Percentiles rank a stretch among this genome's conserved stretches.
phyloP scores from a whole-genome alignment of 257 asterid genomes.

The Echium plantagineum region DNA sequence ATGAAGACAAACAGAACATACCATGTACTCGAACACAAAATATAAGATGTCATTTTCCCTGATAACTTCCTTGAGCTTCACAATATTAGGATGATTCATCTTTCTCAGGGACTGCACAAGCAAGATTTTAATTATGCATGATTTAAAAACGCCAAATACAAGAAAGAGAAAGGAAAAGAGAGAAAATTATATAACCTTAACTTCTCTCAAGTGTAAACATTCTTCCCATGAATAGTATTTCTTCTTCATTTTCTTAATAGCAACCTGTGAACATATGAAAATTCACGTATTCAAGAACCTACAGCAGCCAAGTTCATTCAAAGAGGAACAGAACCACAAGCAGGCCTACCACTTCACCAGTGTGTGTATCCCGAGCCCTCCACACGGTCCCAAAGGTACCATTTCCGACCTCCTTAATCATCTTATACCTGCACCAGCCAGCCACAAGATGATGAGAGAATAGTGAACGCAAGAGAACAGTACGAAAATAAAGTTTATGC shows the following conservation, averaged over 20 bases:
- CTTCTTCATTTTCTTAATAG: conserved; percentile 89
- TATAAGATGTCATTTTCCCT: conserved; percentile 74
- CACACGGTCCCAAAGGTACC: conserved; percentile 97
- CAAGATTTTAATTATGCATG: neutral
- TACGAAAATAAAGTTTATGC: conserved; percentile 2
- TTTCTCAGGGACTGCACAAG: conserved; percentile 73
- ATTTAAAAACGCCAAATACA: neutral
- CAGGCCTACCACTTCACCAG: conserved; percentile 85
- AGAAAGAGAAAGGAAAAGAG: neutral
- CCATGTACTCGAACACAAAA: conserved; percentile 87
- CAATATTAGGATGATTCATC: conserved; percentile 84
- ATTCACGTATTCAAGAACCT: neutral
- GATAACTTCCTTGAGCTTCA: conserved; percentile 94
- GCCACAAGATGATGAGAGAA: conserved; percentile 3
- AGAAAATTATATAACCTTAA: conserved; percentile 35
- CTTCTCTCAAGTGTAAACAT: conserved; percentile 94
- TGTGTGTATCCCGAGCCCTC: conserved; percentile 80
- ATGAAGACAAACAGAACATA: conserved; percentile 16
- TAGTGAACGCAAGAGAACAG: neutral
- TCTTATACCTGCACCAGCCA: conserved; percentile 50
- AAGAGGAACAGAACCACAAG: neutral
- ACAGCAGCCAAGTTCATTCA: neutral
- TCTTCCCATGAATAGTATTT: conserved; percentile 94
- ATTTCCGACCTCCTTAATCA: conserved; percentile 88
- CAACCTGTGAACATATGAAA: conserved; percentile 42